Percentiles rank a stretch among this genome's conserved stretches.
Evolutionary conservation across 176 grass and related monocot species (phyloP).

Genomic region (Avena atlantica): DNA sequence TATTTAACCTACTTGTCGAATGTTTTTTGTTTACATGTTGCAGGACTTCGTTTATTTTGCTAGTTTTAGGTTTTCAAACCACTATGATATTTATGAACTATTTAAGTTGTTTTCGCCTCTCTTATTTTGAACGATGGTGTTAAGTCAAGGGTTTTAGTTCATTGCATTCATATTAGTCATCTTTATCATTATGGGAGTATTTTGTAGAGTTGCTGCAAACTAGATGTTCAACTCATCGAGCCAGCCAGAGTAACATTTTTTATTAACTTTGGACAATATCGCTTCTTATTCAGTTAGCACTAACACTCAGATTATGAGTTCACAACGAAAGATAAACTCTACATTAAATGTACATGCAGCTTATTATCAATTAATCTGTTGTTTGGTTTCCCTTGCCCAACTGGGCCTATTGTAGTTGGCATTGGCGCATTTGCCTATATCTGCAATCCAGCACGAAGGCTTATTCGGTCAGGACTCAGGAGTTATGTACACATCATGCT

Average conservation of each 20-base stretch:
- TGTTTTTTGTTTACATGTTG: not conserved
- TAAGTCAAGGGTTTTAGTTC: not conserved
- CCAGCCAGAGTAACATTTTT: not conserved
- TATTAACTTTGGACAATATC: not conserved
- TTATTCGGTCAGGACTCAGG: not conserved
- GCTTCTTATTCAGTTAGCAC: not conserved
- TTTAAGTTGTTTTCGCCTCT: not conserved
- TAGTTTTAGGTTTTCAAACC: conserved; percentile 5
- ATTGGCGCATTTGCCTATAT: not conserved
- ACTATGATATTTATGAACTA: not conserved
- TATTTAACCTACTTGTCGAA: not conserved
- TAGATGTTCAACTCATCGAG: not conserved
- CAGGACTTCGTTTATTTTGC: not conserved
- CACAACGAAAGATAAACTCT: not conserved
- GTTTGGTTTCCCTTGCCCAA: not conserved
- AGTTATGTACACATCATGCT: not conserved
- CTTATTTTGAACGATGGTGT: not conserved
- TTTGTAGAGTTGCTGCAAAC: not conserved
- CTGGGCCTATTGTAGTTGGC: not conserved
- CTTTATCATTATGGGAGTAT: conserved; percentile 9
- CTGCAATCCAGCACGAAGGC: not conserved
- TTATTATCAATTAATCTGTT: not conserved
- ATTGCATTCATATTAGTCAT: not conserved
- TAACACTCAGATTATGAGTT: not conserved
- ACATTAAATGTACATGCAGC: not conserved